phyloP scores from a whole-genome alignment of 306 rosid species.

The Fragaria ananassa region DNA sequence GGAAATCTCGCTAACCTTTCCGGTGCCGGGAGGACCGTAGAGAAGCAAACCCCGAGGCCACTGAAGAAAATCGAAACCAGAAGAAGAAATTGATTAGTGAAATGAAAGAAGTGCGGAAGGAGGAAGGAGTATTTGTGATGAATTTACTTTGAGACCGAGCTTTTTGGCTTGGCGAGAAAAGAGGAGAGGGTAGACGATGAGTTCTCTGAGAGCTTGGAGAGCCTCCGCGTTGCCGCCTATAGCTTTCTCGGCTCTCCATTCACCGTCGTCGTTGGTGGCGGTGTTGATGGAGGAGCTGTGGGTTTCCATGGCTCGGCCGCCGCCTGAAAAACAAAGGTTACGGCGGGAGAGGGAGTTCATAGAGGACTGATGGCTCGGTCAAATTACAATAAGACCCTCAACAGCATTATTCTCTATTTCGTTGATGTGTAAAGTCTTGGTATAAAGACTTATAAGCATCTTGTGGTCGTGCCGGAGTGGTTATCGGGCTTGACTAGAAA shows the following conservation, averaged over 20 bases:
- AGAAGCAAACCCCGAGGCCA: slow-evolving; percentile 84
- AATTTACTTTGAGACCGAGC: slow-evolving; percentile 66
- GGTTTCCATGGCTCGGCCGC: slow-evolving; percentile 30
- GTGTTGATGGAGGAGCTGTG: slow-evolving; percentile 10
- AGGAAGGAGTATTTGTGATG: neutral
- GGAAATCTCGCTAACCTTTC: slow-evolving; percentile 44
- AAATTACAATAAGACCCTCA: too few relatives aligned
- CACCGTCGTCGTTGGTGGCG: neutral
- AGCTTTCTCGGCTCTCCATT: slow-evolving; percentile 70
- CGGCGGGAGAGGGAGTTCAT: neutral
- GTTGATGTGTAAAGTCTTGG: too few relatives aligned
- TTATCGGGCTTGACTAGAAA: slow-evolving; percentile 9
- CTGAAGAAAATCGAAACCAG: slow-evolving; percentile 40
- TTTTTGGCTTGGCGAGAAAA: slow-evolving; percentile 46
- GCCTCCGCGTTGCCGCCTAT: slow-evolving; percentile 73
- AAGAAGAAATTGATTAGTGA: neutral
- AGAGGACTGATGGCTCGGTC: neutral
- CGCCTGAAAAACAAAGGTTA: neutral
- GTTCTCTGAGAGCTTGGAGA: slow-evolving; percentile 71
- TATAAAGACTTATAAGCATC: neutral
- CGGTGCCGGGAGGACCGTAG: slow-evolving; percentile 92
- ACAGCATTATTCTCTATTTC: too few relatives aligned
- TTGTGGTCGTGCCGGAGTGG: slow-evolving; percentile 4
- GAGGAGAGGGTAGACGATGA: slow-evolving; percentile 62
- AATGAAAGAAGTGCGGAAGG: neutral